Conservation (phyloP, 2,329 filamentous ascomycete species). For the Arthrobotrys megalospora region DNA sequence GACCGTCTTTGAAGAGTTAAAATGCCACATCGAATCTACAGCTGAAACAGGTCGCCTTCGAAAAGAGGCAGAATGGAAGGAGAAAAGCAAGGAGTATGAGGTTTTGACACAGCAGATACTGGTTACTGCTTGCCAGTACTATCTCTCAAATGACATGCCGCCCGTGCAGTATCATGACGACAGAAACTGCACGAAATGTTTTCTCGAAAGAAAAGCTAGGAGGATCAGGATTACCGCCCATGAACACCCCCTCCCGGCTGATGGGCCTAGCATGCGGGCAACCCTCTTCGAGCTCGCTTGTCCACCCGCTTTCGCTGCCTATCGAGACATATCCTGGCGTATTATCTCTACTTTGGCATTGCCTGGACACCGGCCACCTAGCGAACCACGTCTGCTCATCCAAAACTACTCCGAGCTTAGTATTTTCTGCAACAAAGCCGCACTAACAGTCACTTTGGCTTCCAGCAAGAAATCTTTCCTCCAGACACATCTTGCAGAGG, state of each 20-base stretch:
- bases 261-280: conserved; percentile 65
- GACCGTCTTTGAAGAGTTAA: conserved; percentile 65
- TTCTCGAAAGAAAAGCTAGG: conserved; percentile 64
- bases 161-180: conserved; percentile 65
- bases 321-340: conserved; percentile 69
- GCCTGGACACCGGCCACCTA: conserved; percentile 21
- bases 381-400: conserved; percentile 65
- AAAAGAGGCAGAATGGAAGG: conserved; percentile 68
- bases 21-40: conserved; percentile 66
- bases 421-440: conserved; percentile 59
- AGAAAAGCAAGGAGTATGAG: conserved; percentile 66
- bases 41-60: conserved; percentile 64
- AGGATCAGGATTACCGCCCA: conserved; percentile 67
- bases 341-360: conserved; percentile 64
- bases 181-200: conserved; percentile 67
- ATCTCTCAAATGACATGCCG: conserved; percentile 60
- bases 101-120: conserved; percentile 66
- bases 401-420: conserved; percentile 66
- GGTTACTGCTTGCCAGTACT: conserved; percentile 66
- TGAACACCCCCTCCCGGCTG: conserved; percentile 68
- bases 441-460: conserved; percentile 67
- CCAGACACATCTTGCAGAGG: conserved; percentile 70
- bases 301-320: conserved; percentile 66
- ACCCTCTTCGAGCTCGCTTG: conserved; percentile 69
- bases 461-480: conserved; percentile 70